Evolutionary conservation across 176 grass and related monocot species (phyloP).

Genomic region (Oryza rufipogon): DNA sequence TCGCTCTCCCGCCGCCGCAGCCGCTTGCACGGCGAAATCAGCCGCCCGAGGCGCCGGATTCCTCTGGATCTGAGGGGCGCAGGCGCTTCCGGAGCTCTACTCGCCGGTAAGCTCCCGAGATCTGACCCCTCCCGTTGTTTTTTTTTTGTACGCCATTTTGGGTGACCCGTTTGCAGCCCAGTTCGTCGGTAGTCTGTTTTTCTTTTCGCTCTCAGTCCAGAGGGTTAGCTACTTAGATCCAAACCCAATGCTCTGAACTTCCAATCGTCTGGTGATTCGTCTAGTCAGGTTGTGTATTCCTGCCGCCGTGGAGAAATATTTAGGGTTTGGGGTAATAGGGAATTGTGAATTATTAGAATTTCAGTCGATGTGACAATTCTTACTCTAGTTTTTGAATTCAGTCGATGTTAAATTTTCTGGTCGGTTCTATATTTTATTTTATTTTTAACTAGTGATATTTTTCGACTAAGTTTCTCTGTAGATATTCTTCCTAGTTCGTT

Average conservation of each 20-base stretch:
- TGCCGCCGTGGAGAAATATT: not conserved
- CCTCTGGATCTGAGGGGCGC: not conserved
- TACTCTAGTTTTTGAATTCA: constrained; percentile 1
- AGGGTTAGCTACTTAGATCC: not conserved
- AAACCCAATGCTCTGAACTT: not conserved
- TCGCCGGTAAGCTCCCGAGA: constrained; percentile 21
- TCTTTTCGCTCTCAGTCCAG: not conserved
- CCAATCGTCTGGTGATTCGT: not conserved
- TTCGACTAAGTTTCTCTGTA: not conserved
- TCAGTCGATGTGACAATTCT: not conserved
- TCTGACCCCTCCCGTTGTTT: not conserved
- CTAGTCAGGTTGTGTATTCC: not conserved
- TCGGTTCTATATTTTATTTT: not conserved
- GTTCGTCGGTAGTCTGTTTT: not conserved
- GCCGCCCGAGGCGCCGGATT: not conserved
- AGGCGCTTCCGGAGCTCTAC: not conserved
- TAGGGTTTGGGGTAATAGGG: constrained; percentile 37
- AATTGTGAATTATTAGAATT: not conserved
- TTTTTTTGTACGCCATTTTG: not conserved
- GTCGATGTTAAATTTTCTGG: not conserved
- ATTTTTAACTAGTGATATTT: too few species aligned
- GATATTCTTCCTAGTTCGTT: not conserved
- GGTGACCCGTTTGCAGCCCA: not conserved
- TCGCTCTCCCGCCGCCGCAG: not conserved
- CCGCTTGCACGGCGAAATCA: constrained; percentile 15